phyloP scores from a whole-genome alignment of 2,329 filamentous ascomycete species.

The Plectosphaerella plurivora region DNA sequence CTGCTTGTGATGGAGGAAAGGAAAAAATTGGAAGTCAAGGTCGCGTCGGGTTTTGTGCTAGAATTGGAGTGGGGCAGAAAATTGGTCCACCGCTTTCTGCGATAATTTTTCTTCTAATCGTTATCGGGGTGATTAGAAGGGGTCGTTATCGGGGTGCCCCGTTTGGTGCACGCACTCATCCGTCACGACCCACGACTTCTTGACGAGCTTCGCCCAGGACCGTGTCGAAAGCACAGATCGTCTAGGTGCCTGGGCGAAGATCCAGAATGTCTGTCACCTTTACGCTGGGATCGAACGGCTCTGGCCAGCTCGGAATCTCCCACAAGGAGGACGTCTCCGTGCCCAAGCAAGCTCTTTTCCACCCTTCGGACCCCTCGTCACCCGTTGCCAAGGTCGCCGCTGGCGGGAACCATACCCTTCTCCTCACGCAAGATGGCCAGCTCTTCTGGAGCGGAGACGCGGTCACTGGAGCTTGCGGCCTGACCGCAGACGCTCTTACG shows the following conservation, averaged over 20 bases:
- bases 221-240: no score
- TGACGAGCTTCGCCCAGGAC: neutral
- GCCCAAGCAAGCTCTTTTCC: conserved; percentile 59
- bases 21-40: neutral
- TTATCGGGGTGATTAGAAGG: no score
- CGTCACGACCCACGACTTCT: neutral
- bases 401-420: conserved; percentile 84
- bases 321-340: conserved; percentile 68
- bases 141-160: no score
- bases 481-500: conserved; percentile 20
- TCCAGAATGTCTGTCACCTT: conserved; percentile 50
- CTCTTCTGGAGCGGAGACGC: conserved; percentile 64
- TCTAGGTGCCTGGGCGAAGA: no score
- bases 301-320: conserved; percentile 67
- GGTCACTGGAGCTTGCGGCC: conserved; percentile 50
- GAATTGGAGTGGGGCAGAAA: neutral
- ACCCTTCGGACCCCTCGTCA: conserved; percentile 28
- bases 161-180: no score
- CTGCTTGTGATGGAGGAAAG: neutral
- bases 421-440: conserved; percentile 55
- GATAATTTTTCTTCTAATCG: no score
- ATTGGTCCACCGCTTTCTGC: no score
- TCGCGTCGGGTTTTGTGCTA: neutral
- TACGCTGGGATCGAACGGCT: conserved; percentile 72
- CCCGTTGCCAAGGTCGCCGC: conserved; percentile 40